A percentile compares a stretch with the other conserved stretches of the same genome.
Conservation (phyloP, 306 rosid species). For the Glycine latifolia region DNA sequence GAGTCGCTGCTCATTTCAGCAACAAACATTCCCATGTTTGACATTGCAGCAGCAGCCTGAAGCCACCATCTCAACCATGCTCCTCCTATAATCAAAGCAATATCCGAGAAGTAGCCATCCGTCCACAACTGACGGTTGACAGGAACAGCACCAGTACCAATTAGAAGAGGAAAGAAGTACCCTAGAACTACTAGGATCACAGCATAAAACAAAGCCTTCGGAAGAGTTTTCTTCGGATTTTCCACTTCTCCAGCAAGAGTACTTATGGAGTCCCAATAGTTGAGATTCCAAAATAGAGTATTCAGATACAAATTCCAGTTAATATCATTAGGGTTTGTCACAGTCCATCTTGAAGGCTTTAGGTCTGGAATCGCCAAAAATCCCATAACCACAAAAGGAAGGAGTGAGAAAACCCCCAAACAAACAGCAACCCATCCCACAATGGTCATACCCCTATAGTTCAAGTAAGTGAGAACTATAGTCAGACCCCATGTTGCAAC, state of each 20-base stretch:
- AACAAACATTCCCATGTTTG: constrained; percentile 97
- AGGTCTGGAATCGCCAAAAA: constrained; percentile 68
- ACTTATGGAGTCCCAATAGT: constrained; percentile 91
- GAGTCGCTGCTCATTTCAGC: constrained; percentile 97
- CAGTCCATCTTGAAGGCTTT: constrained; percentile 79
- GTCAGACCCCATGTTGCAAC: constrained; percentile 74
- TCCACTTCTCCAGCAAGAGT: constrained; percentile 91
- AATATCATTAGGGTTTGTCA: constrained; percentile 58
- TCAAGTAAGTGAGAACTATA: constrained; percentile 75
- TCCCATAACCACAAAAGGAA: constrained; percentile 93
- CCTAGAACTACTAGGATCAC: constrained; percentile 79
- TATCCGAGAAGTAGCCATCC: constrained; percentile 82
- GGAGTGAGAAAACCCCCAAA: constrained; percentile 75
- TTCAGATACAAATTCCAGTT: constrained; percentile 88
- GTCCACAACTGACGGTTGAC: constrained; percentile 71
- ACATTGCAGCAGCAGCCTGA: constrained; percentile 89
- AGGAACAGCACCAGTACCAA: constrained; percentile 76
- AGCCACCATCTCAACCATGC: constrained; percentile 96
- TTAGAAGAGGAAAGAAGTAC: constrained; percentile 82
- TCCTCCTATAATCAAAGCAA: constrained; percentile 82
- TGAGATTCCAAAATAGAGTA: constrained; percentile 88
- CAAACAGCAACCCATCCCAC: constrained; percentile 88
- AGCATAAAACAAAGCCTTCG: constrained; percentile 78
- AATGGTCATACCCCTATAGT: constrained; percentile 81
- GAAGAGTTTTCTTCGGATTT: constrained; percentile 85